Evolutionary conservation across 2,329 filamentous ascomycete species (phyloP), one percentile per base, ranked within the genome.

Genomic region (Diaporthe australafricana): DNA sequence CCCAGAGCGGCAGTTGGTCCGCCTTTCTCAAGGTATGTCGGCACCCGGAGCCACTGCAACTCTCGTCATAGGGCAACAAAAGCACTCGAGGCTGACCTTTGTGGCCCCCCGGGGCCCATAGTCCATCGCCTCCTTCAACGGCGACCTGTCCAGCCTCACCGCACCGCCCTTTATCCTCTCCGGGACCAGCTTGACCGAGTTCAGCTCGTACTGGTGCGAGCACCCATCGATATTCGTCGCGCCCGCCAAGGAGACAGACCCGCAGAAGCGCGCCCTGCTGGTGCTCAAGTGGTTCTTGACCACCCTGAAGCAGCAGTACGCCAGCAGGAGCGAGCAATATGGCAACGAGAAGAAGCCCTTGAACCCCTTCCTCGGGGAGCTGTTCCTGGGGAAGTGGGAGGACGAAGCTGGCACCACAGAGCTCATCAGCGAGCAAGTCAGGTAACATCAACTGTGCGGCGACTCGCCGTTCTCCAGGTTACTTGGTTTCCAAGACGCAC

Each of bases 231-330:
- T 98, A 73, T 93, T 98, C 77, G 90, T 94, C 72, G 95, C 95
- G 16, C 94, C 96, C 3, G 93, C 94, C 62, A 87, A 88, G 71
- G 95, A 98, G 81, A 78, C 91, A 67, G 93, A 97, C 80, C 89
- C 95, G 0, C 90, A 93, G 77, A 96, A 94, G 85, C 91, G 96
- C 74, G 92, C 94, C 25, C 84, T 97, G 76, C 87, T 96, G 42
- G 96, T 98, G n/a, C 86, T 98, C 77, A 97, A 96, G 83, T 98
- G 96, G 96, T 98, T 98, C 84, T 84, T 98, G 70, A 95, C 91
- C 78, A 98, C 95, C 4, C 87, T 98, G 67, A 97, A 96, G 85
- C 94, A 97, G 83, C 94, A 97, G 81, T 91, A 92, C 78, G 89
- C 89, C 71, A 90, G 87, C 78, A 87, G 89, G 72, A 97, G 94